Evolutionary conservation across 2,329 filamentous ascomycete species (phyloP).

Genomic region (Domatiomyces catenatus): DNA sequence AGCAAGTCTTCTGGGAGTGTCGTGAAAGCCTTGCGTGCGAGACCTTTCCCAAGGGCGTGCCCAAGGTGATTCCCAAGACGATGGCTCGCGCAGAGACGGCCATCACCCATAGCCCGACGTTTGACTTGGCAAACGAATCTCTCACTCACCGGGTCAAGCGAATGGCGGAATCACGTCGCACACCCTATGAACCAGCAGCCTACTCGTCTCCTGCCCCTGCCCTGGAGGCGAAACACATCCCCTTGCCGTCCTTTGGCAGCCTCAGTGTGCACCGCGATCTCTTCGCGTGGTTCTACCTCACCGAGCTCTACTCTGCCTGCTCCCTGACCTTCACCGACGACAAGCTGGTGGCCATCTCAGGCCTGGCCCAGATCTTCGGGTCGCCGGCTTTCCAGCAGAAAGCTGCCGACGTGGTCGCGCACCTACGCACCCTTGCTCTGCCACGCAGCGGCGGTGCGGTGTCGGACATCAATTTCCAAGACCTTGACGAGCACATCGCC

Average conservation of each 20-base stretch:
- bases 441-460: background rate
- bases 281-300: constrained; percentile 1
- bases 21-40: constrained; percentile 3
- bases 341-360: constrained; percentile 5
- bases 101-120: background rate
- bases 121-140: background rate
- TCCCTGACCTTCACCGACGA: constrained; percentile 2
- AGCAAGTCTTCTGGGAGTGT: constrained; percentile 10
- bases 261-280: background rate
- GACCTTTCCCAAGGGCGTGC: constrained; percentile 3
- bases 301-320: constrained; percentile 4
- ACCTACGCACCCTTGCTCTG: background rate
- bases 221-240: background rate
- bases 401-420: background rate
- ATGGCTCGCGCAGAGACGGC: background rate
- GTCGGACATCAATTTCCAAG: background rate
- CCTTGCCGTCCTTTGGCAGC: background rate
- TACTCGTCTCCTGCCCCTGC: background rate
- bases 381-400: background rate
- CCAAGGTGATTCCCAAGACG: background rate
- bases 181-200: background rate
- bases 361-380: background rate
- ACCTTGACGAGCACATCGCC: background rate
- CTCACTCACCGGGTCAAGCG: background rate
- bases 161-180: background rate